phyloP scores from a whole-genome alignment of 2,329 filamentous ascomycete species.

The Ophiostoma quercus region DNA sequence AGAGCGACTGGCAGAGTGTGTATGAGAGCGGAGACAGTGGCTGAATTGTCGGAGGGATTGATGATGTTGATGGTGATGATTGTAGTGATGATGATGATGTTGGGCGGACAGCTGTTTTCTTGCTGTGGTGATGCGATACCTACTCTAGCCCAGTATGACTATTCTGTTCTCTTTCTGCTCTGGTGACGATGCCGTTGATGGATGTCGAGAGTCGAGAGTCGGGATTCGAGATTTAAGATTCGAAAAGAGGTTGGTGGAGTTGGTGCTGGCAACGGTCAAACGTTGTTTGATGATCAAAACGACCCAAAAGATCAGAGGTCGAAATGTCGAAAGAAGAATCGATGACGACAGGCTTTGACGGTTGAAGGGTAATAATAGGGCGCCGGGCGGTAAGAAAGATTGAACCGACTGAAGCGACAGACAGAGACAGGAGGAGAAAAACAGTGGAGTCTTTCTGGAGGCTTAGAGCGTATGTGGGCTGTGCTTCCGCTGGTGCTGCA shows the following conservation, averaged over 20 bases:
- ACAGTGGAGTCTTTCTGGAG: neutral
- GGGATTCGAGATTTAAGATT: neutral
- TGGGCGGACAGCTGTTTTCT: neutral
- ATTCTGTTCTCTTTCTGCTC: neutral
- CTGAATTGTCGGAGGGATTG: neutral
- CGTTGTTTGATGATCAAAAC: neutral
- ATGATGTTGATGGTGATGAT: neutral
- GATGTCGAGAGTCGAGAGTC: neutral
- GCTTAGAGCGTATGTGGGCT: conserved; percentile 3
- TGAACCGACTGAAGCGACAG: neutral
- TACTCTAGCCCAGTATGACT: neutral
- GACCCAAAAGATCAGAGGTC: neutral
- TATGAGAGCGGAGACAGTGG: neutral
- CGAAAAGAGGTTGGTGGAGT: neutral
- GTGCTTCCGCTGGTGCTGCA: neutral
- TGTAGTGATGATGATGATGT: neutral
- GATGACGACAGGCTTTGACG: conserved; percentile 5
- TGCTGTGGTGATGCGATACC: neutral
- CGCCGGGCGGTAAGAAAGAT: neutral
- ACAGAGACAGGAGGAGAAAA: neutral
- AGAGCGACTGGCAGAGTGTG: neutral
- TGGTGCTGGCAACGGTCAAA: neutral
- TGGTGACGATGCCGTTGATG: neutral
- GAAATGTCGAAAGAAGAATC: conserved; percentile 4
- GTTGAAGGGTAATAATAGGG: neutral